These are phyloP conservation scores for Buxus sempervirens DNA, from an alignment of 164 flowering plant genomes.

Conservation along the genomic window DNA sequence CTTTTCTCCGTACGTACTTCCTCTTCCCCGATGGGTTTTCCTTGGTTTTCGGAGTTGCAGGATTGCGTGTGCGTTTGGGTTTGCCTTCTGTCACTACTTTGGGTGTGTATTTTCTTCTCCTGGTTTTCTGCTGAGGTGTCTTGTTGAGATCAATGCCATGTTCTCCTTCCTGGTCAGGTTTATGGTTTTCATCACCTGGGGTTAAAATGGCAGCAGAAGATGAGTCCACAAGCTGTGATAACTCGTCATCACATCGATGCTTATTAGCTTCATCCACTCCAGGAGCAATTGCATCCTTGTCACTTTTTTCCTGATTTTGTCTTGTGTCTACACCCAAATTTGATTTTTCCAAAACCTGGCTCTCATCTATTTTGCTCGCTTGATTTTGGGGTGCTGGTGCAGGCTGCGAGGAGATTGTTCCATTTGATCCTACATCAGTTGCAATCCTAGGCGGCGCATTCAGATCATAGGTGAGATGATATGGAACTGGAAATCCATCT, in stretches of 20 bases:
- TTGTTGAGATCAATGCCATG: conserved; percentile 29
- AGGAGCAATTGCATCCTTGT: conserved; percentile 9
- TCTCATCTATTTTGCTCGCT: neutral
- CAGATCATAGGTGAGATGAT: conserved; percentile 19
- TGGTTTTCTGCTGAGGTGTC: conserved; percentile 53
- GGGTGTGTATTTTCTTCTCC: conserved; percentile 65
- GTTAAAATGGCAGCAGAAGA: conserved; percentile 17
- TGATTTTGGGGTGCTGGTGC: conserved; percentile 17
- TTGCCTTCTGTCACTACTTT: conserved; percentile 72
- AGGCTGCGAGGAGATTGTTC: conserved; percentile 9
- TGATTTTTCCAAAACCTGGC: conserved; percentile 5
- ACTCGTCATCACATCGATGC: conserved; percentile 8
- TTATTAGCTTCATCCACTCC: conserved; percentile 4
- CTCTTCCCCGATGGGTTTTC: conserved; percentile 17
- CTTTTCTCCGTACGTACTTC: conserved; percentile 16
- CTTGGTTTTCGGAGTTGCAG: conserved; percentile 23
- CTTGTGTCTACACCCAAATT: conserved; percentile 1
- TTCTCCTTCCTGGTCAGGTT: conserved; percentile 28
- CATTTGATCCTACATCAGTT: conserved; percentile 14
- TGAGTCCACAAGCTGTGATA: conserved; percentile 14
- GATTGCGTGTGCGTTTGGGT: conserved; percentile 40
- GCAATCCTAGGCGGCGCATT: conserved; percentile 17
- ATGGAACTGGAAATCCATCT: conserved; percentile 26
- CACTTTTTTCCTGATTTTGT: conserved; percentile 8
- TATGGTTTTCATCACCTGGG: conserved; percentile 25